Evolutionary conservation across 139 green algal genomes (phyloP), one percentile per base, ranked within the genome.

Genomic region (Pseudopediastrum boryanum): DNA sequence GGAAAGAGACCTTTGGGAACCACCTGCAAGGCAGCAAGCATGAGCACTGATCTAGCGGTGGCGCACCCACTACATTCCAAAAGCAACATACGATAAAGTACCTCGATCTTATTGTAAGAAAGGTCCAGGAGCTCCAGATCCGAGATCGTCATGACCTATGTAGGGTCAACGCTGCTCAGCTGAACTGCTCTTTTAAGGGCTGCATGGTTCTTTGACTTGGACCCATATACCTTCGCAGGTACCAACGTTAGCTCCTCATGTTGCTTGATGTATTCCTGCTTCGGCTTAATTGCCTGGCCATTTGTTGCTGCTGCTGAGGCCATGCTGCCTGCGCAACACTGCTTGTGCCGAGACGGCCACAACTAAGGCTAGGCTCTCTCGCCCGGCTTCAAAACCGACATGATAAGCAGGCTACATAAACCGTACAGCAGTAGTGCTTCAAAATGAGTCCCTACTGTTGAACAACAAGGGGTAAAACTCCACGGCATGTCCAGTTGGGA

Each of bases 101-200:
- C 74, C 62, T 74, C 74, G 31, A 81, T 81, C 3, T 39, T n/a
- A 25, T 81, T 81, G 31, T 81, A 10, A 6, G 74, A 71, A 10
- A 81, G 62, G 39, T 81, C 74, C 74, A 81, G 35, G 29, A 74
- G 31, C 36, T 73, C 74, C 25, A 81, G 46, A 25, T 35, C 61
- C 25, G 39, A 43, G 33, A 74, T 48, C 23, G 46, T 46, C 61
- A 81, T 73, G 23, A 81, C 61, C 74, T 81, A 63, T 23, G 54
- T n/a, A n/a, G 54, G 12, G 46, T 12, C 46, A 16, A 16, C 46
- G 46, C 10, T 9, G 54, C 25, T n/a, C 54, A 31, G 33, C 5
- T 67, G 50, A 9, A 67, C 13, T 31, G 4, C 10, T 19, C 25
- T 36, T 46, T 3, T 8, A 29, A 39, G 19, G 35, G 35, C 7